phyloP scores from a whole-genome alignment of 2,329 filamentous ascomycete genomes.

The Raffaelea arxii region DNA sequence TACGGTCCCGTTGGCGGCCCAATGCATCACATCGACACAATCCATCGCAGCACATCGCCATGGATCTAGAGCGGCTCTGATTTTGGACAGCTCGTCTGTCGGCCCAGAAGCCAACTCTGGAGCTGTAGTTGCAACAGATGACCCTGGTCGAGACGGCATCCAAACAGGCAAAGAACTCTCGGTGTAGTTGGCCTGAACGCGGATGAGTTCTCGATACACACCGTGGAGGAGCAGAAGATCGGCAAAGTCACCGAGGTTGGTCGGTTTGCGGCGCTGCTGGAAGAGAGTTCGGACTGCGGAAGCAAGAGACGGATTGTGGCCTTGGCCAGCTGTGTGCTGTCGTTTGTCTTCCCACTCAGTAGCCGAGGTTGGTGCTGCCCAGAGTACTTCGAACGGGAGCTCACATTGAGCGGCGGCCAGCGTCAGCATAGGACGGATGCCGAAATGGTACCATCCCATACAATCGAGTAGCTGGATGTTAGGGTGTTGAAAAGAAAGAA shows the following conservation, averaged over 20 bases:
- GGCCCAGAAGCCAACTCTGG: not conserved
- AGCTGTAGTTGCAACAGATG: too few relatives aligned
- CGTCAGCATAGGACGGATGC: constrained; percentile 1
- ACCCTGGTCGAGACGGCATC: constrained; percentile 14
- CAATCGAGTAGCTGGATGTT: constrained; percentile 7
- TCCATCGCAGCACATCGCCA: constrained; percentile 37
- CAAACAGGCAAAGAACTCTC: constrained; percentile 12
- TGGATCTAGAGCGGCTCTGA: constrained; percentile 14
- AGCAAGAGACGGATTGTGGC: constrained; percentile 4
- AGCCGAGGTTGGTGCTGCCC: constrained; percentile 3
- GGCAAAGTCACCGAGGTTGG: constrained; percentile 7
- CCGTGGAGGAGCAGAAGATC: constrained; percentile 7
- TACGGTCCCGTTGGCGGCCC: constrained; percentile 43
- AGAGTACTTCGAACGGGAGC: constrained; percentile 6
- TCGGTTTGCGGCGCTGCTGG: not conserved
- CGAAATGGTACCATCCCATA: constrained; percentile 8
- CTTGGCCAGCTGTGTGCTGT: too few relatives aligned
- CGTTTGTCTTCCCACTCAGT: constrained; percentile 1
- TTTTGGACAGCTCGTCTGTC: not conserved
- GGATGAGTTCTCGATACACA: constrained; percentile 6
- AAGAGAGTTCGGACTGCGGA: constrained; percentile 5
- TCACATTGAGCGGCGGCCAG: constrained; percentile 3
- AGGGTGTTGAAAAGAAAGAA: not conserved
- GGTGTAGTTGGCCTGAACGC: constrained; percentile 8
- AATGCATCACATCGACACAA: constrained; percentile 45